phyloP scores from a whole-genome alignment of 2,329 filamentous ascomycete genomes.

The Cladosporium austrohemisphaericum region DNA sequence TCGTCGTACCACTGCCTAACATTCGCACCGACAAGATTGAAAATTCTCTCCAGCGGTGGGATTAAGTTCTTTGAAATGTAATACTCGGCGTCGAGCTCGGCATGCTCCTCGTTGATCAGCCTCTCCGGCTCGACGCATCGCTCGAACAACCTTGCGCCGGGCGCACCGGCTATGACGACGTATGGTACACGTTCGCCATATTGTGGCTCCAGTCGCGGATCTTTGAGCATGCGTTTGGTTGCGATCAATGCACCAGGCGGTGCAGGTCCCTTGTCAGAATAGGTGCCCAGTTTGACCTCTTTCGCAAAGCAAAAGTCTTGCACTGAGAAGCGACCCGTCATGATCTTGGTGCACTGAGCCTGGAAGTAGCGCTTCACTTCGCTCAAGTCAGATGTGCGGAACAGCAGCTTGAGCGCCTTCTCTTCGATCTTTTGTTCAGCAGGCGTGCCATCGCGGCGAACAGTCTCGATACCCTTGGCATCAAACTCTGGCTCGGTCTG shows the following conservation, averaged over 20 bases:
- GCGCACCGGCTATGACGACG: conserved; percentile 84
- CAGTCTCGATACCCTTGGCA: conserved; percentile 97
- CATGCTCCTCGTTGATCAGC: conserved; percentile 70
- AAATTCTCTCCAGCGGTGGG: conserved; percentile 90
- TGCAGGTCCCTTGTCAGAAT: conserved; percentile 73
- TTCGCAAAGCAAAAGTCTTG: conserved; percentile 95
- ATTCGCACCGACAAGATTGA: conserved; percentile 91
- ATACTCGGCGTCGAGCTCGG: conserved; percentile 87
- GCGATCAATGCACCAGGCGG: conserved; percentile 88
- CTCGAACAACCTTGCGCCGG: conserved; percentile 79
- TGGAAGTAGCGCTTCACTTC: conserved; percentile 89
- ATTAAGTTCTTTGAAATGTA: conserved; percentile 97
- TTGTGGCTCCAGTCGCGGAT: conserved; percentile 83
- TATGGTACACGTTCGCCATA: conserved; percentile 95
- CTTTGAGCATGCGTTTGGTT: conserved; percentile 78
- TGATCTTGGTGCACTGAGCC: conserved; percentile 84
- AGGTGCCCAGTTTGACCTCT: conserved; percentile 86
- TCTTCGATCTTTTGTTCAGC: conserved; percentile 97
- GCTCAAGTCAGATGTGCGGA: conserved; percentile 83
- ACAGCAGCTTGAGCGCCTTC: conserved; percentile 81
- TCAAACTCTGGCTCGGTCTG: conserved; percentile 86
- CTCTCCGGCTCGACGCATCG: conserved; percentile 86
- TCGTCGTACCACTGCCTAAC: conserved; percentile 91
- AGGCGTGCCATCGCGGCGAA: conserved; percentile 88
- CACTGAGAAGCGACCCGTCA: conserved; percentile 80